Percentiles rank a stretch among this genome's conserved stretches.
Evolutionary conservation across 1,284 basidiomycete genomes (phyloP).

Genomic region (Pholiota adiposa): DNA sequence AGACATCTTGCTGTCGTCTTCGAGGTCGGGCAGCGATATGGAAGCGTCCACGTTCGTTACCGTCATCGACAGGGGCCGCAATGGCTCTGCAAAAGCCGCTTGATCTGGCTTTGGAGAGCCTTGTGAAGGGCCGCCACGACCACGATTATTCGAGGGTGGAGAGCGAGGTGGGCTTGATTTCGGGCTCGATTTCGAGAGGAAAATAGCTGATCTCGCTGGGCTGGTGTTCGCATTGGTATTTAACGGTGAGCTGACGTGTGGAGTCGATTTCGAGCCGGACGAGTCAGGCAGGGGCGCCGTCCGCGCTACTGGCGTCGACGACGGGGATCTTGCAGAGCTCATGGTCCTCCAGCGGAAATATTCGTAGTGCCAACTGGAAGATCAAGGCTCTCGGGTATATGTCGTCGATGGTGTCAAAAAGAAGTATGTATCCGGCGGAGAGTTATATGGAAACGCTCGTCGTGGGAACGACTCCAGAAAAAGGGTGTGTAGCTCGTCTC

Average conservation of each 20-base stretch:
- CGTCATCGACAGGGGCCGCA: constrained; percentile 5
- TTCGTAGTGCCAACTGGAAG: background rate
- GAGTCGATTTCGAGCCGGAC: constrained; percentile 4
- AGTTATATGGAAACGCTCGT: background rate
- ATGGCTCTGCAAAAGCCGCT: background rate
- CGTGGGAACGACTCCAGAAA: background rate
- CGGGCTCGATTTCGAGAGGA: constrained; percentile 7
- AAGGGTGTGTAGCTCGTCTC: background rate
- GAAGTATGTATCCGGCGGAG: background rate
- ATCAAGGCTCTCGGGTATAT: background rate
- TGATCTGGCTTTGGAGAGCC: background rate
- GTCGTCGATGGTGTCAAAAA: background rate
- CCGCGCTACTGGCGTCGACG: constrained; percentile 9
- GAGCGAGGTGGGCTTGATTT: background rate
- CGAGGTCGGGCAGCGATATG: constrained; percentile 11
- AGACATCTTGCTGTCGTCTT: constrained; percentile 15
- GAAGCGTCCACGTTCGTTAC: constrained; percentile 4
- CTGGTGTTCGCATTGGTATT: constrained; percentile 10
- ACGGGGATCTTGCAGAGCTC: constrained; percentile 14
- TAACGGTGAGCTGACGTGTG: constrained; percentile 18
- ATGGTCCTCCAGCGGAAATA: background rate
- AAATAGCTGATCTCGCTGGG: constrained; percentile 4
- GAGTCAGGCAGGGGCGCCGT: constrained; percentile 6
- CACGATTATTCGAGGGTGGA: background rate
- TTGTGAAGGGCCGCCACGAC: background rate